Conservation (phyloP, 2,329 filamentous ascomycete species). For the Penicillium sp. region DNA sequence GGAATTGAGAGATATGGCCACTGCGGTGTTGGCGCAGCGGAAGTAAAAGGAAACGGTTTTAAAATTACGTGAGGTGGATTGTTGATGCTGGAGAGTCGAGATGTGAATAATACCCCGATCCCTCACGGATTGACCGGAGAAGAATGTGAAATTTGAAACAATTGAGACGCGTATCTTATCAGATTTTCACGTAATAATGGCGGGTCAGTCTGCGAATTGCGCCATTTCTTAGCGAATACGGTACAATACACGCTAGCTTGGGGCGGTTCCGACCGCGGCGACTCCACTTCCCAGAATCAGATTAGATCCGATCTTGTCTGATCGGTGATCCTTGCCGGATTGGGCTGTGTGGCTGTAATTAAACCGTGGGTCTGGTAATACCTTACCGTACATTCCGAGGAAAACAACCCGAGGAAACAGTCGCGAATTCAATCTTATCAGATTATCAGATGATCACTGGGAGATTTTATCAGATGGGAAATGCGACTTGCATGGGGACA, state of each 20-base stretch:
- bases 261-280: not conserved
- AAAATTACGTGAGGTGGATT: not conserved
- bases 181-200: conserved; percentile 9
- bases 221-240: conserved; percentile 8
- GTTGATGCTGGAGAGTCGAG: not conserved
- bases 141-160: not conserved
- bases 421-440: not conserved
- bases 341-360: conserved; percentile 1
- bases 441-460: not conserved
- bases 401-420: not conserved
- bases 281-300: conserved; percentile 23
- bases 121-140: not conserved
- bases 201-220: conserved; percentile 2
- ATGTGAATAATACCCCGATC: conserved; percentile 5
- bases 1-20: conserved; percentile 53
- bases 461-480: not conserved
- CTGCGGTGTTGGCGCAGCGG: conserved; percentile 43
- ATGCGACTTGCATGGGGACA: not conserved
- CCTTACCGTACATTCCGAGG: not conserved
- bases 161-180: not conserved
- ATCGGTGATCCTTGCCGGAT: conserved; percentile 10
- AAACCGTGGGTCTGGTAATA: not conserved
- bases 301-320: conserved; percentile 36
- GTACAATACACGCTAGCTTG: not conserved
- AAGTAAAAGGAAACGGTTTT: not conserved